These are phyloP conservation scores for Trichophyton schoenleinii DNA, from an alignment of 2,329 filamentous ascomycete genomes.

Conservation along the genomic window DNA sequence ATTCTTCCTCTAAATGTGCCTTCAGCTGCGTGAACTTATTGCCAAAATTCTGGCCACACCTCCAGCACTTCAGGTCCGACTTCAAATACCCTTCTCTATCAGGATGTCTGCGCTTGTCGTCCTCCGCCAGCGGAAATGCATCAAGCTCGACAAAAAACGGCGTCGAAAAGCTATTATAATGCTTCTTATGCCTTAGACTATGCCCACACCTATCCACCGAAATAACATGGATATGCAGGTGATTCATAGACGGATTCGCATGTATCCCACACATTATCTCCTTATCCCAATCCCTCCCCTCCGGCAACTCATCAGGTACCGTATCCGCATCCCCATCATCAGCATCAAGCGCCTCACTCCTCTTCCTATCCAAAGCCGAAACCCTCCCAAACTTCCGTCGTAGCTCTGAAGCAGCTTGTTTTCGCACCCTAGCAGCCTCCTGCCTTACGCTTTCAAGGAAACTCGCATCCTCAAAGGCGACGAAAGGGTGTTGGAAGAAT, in stretches of 20 bases:
- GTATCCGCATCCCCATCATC: constrained; percentile 35
- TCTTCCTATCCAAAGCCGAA: constrained; percentile 51
- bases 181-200: constrained; percentile 63
- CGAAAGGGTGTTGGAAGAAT: constrained; percentile 58
- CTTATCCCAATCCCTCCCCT: constrained; percentile 62
- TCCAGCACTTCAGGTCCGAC: constrained; percentile 66
- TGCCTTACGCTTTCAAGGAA: constrained; percentile 54
- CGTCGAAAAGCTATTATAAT: constrained; percentile 86
- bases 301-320: constrained; percentile 43
- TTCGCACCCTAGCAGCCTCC: constrained; percentile 50
- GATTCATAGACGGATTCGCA: constrained; percentile 78
- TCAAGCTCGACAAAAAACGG: constrained; percentile 67
- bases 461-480: constrained; percentile 55
- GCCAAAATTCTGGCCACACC: constrained; percentile 61
- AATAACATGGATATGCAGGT: constrained; percentile 81
- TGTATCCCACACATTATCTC: constrained; percentile 73
- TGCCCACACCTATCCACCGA: constrained; percentile 65
- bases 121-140: constrained; percentile 60
- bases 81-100: constrained; percentile 47
- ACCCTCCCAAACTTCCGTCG: constrained; percentile 52
- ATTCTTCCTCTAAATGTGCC: constrained; percentile 61
- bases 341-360: constrained; percentile 54
- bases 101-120: constrained; percentile 52
- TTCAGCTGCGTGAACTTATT: constrained; percentile 64
- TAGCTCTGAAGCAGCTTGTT: constrained; percentile 61